These are phyloP conservation scores for Chlorella variabilis DNA, from an alignment of 163 green algal species.

Conservation along the genomic window DNA sequence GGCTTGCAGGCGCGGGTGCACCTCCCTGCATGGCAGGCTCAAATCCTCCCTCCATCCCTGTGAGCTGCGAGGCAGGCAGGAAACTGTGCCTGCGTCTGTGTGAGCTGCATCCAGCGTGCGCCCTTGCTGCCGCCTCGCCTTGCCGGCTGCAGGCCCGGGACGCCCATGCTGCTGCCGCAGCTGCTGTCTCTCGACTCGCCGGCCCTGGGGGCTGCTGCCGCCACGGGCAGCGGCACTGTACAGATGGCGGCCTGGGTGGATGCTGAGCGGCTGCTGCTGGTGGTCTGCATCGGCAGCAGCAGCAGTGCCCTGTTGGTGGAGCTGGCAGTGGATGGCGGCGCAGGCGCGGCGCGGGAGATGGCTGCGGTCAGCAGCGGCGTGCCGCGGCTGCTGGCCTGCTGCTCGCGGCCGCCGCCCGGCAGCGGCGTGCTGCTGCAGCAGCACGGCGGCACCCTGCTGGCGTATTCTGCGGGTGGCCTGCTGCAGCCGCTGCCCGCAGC, in stretches of 20 bases:
- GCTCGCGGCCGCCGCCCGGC: neutral
- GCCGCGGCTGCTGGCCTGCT: neutral
- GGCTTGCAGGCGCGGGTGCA: too few relatives aligned
- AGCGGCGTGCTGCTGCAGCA: slow-evolving; percentile 58
- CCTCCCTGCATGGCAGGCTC: too few relatives aligned
- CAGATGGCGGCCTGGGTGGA: slow-evolving; percentile 51
- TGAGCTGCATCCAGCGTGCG: neutral
- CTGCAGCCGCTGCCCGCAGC: neutral
- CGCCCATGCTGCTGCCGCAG: slow-evolving; percentile 16
- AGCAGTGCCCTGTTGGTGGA: slow-evolving; percentile 9
- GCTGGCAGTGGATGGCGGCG: slow-evolving; percentile 11
- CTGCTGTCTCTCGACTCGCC: slow-evolving; percentile 8
- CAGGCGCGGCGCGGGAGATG: neutral
- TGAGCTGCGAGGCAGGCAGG: too few relatives aligned
- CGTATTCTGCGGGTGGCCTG: slow-evolving; percentile 20
- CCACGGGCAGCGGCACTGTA: neutral
- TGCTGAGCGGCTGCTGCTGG: slow-evolving; percentile 47
- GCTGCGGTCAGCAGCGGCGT: neutral
- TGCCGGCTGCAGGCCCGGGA: neutral
- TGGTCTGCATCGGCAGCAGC: slow-evolving; percentile 35
- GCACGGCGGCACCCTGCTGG: slow-evolving; percentile 42
- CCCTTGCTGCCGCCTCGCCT: neutral
- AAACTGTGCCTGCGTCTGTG: too few relatives aligned
- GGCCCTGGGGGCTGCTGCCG: neutral
- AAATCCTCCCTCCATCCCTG: too few relatives aligned